Evolutionary conservation across 1,139 yeast species (phyloP).

Genomic region (Suhomyces panamericanus): DNA sequence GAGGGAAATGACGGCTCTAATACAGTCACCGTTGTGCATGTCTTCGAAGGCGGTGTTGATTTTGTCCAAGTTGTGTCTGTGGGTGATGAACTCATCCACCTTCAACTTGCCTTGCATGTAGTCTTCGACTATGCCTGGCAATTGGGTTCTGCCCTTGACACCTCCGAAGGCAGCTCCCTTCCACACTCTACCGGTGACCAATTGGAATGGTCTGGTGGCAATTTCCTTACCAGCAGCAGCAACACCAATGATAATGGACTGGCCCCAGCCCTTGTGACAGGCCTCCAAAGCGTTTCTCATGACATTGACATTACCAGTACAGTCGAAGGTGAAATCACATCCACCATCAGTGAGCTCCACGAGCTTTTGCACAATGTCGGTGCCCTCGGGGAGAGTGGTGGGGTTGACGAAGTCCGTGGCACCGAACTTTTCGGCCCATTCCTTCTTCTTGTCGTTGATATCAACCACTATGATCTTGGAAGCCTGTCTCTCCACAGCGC

Average conservation of each 20-base stretch:
- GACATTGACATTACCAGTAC: slow-evolving; percentile 93
- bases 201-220: slow-evolving; percentile 95
- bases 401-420: slow-evolving; percentile 96
- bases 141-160: slow-evolving; percentile 94
- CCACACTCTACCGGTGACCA: slow-evolving; percentile 98
- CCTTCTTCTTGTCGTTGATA: slow-evolving; percentile 77
- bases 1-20: slow-evolving; percentile 80
- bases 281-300: slow-evolving; percentile 97
- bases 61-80: slow-evolving; percentile 72
- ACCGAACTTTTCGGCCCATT: slow-evolving; percentile 87
- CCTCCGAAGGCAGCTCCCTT: slow-evolving; percentile 99
- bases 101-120: slow-evolving; percentile 79
- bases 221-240: slow-evolving; percentile 98
- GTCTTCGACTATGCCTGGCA: slow-evolving; percentile 87
- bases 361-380: slow-evolving; percentile 78
- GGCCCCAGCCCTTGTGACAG: slow-evolving; percentile 99
- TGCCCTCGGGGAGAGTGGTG: slow-evolving; percentile 65
- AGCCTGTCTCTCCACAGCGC: slow-evolving; percentile 83
- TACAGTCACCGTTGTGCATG: slow-evolving; percentile 91
- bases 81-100: slow-evolving; percentile 95
- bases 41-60: slow-evolving; percentile 92
- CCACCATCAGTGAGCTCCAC: slow-evolving; percentile 96
- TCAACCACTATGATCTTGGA: slow-evolving; percentile 83
- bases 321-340: slow-evolving; percentile 91
- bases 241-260: slow-evolving; percentile 91